Base-by-base conservation (phyloP, 768 basidiomycete genomes). In the Lyophyllum shimeji region DNA sequence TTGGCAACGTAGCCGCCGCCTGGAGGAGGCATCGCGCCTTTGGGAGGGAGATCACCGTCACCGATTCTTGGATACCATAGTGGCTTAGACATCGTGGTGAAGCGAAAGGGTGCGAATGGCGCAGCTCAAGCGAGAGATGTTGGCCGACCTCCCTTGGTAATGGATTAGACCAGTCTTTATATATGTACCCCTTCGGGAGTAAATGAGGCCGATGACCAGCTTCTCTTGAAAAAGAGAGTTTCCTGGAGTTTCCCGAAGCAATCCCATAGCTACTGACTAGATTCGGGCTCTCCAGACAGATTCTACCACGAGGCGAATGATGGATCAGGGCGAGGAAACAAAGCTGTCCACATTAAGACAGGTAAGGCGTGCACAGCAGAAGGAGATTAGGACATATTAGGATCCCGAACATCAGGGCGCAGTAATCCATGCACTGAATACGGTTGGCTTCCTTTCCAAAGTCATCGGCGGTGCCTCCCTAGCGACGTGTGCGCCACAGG, bases 401-500 rank as follows among this genome's bases (percentile, higher is more conserved):
- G 46, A 50, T 49, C 52, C 47, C 42, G 47, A 43, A 46, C 24
- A 52, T 29, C 44, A 57, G 40, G 42, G 21, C 7, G 25, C 21
- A 15, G 31, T n/a, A 27, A 9, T 24, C 7, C 13, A 23, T 20
- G 20, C 24, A 7, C 27, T 18, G 40, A 49, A 25, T 43, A 49
- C 21, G 5, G 33, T n/a, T 7, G 7, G 23, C 18, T 25, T 47
- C 39, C 23, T 21, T 53, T 31, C 18, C 37, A 53, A 44, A 31
- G 39, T 58, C 27, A 45, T 45, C 20, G 8, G 29, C 18, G 12
- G 18, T 27, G 40, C 40, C 23, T 25, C 52, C 20, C 12, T 43
- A 18, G 29, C 40, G 25, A 53, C 48, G n/a, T n/a, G 24, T 58
- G 57, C 57, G 57, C 57, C 57, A 58, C 57, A 58, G 24, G 42